These are phyloP conservation scores for Aquilaria sinensis DNA, from an alignment of 345 rosid genomes.

Conservation along the genomic window DNA sequence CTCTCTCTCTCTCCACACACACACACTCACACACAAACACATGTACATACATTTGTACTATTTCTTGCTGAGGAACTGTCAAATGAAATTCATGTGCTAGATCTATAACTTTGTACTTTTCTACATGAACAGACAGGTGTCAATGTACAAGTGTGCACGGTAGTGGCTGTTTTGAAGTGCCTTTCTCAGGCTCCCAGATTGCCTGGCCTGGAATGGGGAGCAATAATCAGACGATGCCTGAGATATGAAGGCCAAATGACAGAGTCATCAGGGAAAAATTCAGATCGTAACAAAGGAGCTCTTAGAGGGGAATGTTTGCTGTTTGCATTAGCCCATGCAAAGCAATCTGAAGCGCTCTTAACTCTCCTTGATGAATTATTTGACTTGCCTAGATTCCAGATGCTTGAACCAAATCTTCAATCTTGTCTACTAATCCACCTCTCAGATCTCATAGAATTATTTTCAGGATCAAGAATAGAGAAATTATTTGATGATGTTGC, in stretches of 20 bases:
- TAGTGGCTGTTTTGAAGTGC: slow-evolving; percentile 58
- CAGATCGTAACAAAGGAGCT: slow-evolving; percentile 29
- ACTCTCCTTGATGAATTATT: slow-evolving; percentile 73
- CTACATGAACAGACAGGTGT: slow-evolving; percentile 36
- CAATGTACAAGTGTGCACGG: slow-evolving; percentile 22
- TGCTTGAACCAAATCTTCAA: slow-evolving; percentile 61
- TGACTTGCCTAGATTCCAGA: slow-evolving; percentile 68
- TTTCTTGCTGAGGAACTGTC: too few relatives aligned
- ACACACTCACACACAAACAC: not conserved
- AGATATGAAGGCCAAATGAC: slow-evolving; percentile 53
- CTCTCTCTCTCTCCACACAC: not conserved
- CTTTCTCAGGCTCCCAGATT: slow-evolving; percentile 78
- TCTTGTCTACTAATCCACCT: slow-evolving; percentile 56
- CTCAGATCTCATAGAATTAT: slow-evolving; percentile 51
- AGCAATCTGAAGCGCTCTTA: slow-evolving; percentile 55
- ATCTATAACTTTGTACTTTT: too few relatives aligned
- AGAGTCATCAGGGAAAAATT: slow-evolving; percentile 25
- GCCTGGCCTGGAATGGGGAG: slow-evolving; percentile 81
- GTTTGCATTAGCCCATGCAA: slow-evolving; percentile 66
- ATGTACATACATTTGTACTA: not conserved
- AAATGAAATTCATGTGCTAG: too few relatives aligned
- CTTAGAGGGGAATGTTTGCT: slow-evolving; percentile 67
- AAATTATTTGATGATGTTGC: slow-evolving; percentile 61
- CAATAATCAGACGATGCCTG: slow-evolving; percentile 73
- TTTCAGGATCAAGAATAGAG: slow-evolving; percentile 74